Percentiles rank a stretch among this genome's conserved stretches.
These are phyloP conservation scores for Meyerozyma sp. DNA, from an alignment of 1,139 yeast genomes.

Conservation along the genomic window DNA sequence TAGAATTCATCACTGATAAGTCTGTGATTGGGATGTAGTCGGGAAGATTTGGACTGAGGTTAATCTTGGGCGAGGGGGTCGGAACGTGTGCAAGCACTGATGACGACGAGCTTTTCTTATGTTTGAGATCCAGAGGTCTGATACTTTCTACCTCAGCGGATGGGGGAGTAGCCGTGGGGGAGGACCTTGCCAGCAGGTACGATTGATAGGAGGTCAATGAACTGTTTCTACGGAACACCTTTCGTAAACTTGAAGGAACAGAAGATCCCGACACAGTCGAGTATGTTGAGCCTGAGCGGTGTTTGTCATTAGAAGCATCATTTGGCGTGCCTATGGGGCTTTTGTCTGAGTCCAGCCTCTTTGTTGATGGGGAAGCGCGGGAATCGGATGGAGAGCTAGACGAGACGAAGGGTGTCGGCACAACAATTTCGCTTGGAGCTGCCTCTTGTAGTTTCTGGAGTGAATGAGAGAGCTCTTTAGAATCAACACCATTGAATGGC, in stretches of 20 bases:
- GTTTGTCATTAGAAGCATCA: background rate
- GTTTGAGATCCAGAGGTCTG: background rate
- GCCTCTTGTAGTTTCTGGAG: background rate
- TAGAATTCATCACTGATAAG: conserved; percentile 21
- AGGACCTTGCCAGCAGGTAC: conserved; percentile 1
- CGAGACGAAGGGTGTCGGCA: background rate
- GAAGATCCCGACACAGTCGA: background rate
- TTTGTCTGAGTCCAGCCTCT: background rate
- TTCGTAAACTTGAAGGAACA: conserved; percentile 1
- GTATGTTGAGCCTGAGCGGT: background rate
- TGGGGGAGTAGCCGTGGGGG: background rate
- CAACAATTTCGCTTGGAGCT: background rate
- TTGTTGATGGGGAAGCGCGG: background rate
- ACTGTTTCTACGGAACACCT: background rate
- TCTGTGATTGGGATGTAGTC: conserved; percentile 19
- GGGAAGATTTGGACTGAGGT: background rate
- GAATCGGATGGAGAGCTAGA: background rate
- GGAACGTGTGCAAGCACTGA: background rate
- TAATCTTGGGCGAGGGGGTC: background rate
- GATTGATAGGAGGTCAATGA: background rate
- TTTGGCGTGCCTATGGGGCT: background rate
- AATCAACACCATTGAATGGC: background rate
- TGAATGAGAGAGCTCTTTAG: background rate
- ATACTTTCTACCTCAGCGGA: background rate
- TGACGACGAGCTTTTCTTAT: background rate